Base-by-base conservation (phyloP, 768 basidiomycete species). In the Leccinum ochraceum region DNA sequence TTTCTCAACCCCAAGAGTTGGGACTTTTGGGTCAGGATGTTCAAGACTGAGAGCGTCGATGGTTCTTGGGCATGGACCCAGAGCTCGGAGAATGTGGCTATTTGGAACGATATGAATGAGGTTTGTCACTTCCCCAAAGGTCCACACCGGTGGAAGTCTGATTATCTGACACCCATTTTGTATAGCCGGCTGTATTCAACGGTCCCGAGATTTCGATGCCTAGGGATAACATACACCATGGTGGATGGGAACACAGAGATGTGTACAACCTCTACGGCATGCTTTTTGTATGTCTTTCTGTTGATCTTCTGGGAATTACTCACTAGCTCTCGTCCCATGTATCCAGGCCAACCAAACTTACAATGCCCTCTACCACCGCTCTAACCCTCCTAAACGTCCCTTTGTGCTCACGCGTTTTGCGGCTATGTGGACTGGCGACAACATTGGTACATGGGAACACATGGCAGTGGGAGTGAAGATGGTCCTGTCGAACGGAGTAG, bases 51-150 rank as follows among this genome's bases (percentile, higher is more conserved):
- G 62, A 74, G 78, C 55, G 76, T 79, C 32, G 76, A 79, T 61
- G 83, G 80, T 51, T 76, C 80, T n/a, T 93, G 87, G 84, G 78
- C 85, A 7, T 93, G 92, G 89, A 84, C 80, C 0, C 76, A 91
- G 63, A 91, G 95, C 65, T 94, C 93, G 2, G 85, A 88, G 32
- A 84, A 86, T 65, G 83, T 98, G 14, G 89, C 88, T 72, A 94
- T 98, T 66, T 99, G 97, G 97, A 98, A 98, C 72, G 97, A 99
- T 71, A 99, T 98, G 97, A 98, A 98, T 66, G 97, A 98, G 85
- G 94, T 94, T 53, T 10, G 80, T 64, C 9, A 8, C 34, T 26
- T 36, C n/a, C 32, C 17, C 24, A 16, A 20, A 2, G 10, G 1
- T 14, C 49, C 2, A 20, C 11, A n/a, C 1, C 4, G 13, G n/a